These are phyloP conservation scores for Ophiostoma triangulosporum DNA, from an alignment of 2,329 filamentous ascomycete species.

Conservation along the genomic window DNA sequence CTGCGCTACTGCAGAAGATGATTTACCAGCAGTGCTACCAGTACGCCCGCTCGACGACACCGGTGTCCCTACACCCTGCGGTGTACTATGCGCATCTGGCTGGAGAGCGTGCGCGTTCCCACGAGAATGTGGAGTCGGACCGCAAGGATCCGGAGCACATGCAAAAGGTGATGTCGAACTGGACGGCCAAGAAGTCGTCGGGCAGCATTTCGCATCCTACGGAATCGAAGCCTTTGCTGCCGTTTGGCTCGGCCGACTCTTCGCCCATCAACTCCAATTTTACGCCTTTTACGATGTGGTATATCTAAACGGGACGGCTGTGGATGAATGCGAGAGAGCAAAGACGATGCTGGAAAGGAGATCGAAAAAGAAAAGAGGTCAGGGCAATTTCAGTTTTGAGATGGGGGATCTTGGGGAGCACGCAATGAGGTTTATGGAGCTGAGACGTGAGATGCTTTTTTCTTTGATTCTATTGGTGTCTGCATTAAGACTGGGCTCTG, in stretches of 20 bases:
- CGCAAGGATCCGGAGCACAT: slow-evolving; percentile 30
- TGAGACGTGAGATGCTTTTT: too few species aligned
- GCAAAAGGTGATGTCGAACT: slow-evolving; percentile 28
- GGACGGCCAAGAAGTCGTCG: slow-evolving; percentile 27
- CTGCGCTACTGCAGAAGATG: slow-evolving; percentile 67
- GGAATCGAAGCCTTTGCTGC: slow-evolving; percentile 18
- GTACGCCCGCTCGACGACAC: slow-evolving; percentile 81
- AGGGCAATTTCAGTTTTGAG: too few species aligned
- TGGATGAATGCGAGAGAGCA: too few species aligned
- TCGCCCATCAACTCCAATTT: slow-evolving; percentile 13
- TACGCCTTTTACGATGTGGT: slow-evolving; percentile 31
- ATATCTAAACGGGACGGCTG: slow-evolving; percentile 21
- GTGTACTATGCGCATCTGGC: slow-evolving; percentile 95
- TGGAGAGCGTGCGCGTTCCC: slow-evolving; percentile 62
- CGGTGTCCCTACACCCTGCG: slow-evolving; percentile 76
- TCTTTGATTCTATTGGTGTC: too few species aligned
- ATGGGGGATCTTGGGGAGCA: too few species aligned
- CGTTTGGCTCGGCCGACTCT: slow-evolving; percentile 16
- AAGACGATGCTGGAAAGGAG: too few species aligned
- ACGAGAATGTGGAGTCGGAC: slow-evolving; percentile 43
- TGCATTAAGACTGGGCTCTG: too few species aligned
- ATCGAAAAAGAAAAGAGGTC: too few species aligned
- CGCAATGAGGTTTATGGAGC: too few species aligned
- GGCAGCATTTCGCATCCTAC: slow-evolving; percentile 14
- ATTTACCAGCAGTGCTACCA: slow-evolving; percentile 94